Evolutionary conservation across 2,329 filamentous ascomycete species (phyloP).

Genomic region (Thelonectria discophora): DNA sequence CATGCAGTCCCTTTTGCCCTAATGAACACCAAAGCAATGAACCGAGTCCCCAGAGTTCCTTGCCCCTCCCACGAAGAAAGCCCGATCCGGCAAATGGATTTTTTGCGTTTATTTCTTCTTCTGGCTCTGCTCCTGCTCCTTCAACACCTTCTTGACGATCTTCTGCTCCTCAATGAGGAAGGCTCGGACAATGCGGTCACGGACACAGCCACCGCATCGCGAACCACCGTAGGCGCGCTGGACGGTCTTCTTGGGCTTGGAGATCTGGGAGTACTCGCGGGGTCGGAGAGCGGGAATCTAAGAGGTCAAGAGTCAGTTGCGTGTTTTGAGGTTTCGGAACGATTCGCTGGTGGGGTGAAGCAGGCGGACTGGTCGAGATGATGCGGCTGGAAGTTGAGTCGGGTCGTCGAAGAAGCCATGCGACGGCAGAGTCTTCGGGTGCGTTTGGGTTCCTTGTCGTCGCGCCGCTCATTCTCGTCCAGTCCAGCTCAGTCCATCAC

Average conservation of each 20-base stretch:
- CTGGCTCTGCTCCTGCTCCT: conserved; percentile 86
- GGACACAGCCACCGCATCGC: conserved; percentile 98
- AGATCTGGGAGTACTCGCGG: conserved; percentile 96
- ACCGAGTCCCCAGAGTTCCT: conserved; percentile 51
- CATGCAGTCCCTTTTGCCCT: conserved; percentile 61
- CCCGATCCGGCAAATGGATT: conserved; percentile 42
- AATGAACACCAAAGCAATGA: conserved; percentile 65
- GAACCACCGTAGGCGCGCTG: conserved; percentile 98
- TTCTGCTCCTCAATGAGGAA: conserved; percentile 99
- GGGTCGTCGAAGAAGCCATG: neutral
- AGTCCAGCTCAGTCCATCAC: conserved; percentile 26
- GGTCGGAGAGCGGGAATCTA: conserved; percentile 96
- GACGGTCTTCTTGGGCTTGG: conserved; percentile 99
- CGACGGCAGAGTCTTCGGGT: neutral
- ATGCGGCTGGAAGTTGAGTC: neutral
- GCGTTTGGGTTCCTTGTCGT: conserved; percentile 4
- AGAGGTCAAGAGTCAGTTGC: conserved; percentile 29
- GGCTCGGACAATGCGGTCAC: conserved; percentile 95
- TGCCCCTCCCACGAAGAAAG: conserved; percentile 48
- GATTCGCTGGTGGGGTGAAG: conserved; percentile 23
- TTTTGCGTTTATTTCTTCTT: conserved; percentile 72
- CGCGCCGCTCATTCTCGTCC: conserved; percentile 15
- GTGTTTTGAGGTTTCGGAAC: conserved; percentile 1
- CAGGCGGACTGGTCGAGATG: conserved; percentile 5
- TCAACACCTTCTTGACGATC: conserved; percentile 99